Percentiles rank a stretch among this genome's conserved stretches.
Evolutionary conservation across 75 land plant species (phyloP).

Genomic region (Cryptomeria japonica): DNA sequence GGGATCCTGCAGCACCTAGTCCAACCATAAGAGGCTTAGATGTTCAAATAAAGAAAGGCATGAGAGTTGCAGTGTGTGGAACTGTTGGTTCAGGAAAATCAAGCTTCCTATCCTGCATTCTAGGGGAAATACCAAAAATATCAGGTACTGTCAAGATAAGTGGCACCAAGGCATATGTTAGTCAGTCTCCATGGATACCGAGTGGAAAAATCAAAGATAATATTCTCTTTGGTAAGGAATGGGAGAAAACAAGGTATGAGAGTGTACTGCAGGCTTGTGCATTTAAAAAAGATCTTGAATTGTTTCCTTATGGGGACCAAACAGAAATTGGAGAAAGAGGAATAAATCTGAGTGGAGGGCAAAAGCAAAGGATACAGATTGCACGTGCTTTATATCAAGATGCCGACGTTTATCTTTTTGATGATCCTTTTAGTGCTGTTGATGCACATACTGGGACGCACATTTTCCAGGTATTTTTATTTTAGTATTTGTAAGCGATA

Average conservation of each 20-base stretch:
- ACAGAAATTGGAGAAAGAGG: too few species aligned
- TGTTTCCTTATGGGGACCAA: slow-evolving; percentile 2
- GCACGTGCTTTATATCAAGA: too few species aligned
- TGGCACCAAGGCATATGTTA: slow-evolving; percentile 81
- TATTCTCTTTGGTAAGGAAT: too few species aligned
- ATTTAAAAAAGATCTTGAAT: slow-evolving; percentile 68
- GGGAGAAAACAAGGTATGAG: slow-evolving; percentile 28
- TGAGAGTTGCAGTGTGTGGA: slow-evolving; percentile 4
- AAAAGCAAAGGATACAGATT: too few species aligned
- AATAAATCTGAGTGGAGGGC: too few species aligned
- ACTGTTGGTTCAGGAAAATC: too few species aligned
- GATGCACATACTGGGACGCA: slow-evolving; percentile 93
- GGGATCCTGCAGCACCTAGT: slow-evolving; percentile 39
- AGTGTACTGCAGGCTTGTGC: slow-evolving; percentile 70
- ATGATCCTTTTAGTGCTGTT: slow-evolving; percentile 97
- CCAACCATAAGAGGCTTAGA: slow-evolving; percentile 60
- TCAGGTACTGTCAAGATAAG: slow-evolving; percentile 67
- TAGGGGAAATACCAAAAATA: slow-evolving; percentile 56
- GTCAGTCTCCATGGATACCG: slow-evolving; percentile 89
- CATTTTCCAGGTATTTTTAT: too few species aligned
- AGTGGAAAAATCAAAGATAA: slow-evolving; percentile 24
- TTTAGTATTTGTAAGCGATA: too few species aligned
- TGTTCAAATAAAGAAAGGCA: slow-evolving; percentile 55
- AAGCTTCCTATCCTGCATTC: too few species aligned
- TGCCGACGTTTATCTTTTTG: slow-evolving; percentile 30